Evolutionary conservation across 441 rosid species (phyloP).

Genomic region (Omphalea diandra): DNA sequence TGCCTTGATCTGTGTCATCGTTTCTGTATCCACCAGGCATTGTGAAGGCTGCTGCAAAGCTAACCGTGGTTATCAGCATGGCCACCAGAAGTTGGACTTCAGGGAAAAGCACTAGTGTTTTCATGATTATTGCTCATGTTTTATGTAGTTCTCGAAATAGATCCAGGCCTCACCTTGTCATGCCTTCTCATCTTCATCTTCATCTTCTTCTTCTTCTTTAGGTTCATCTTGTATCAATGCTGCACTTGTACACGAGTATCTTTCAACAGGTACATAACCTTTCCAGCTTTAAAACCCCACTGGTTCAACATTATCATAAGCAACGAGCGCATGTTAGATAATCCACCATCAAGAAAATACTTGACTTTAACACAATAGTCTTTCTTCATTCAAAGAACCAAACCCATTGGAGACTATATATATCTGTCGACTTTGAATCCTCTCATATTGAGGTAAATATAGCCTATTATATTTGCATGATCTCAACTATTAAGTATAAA

Average conservation of each 20-base stretch:
- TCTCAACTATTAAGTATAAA: no score
- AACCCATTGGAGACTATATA: no score
- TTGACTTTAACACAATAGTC: no score
- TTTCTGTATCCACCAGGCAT: slow-evolving; percentile 32
- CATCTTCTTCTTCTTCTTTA: neutral
- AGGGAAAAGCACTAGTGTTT: neutral
- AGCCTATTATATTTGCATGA: no score
- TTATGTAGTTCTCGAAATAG: neutral
- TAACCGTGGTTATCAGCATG: neutral
- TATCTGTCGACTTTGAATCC: no score
- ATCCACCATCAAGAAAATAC: no score
- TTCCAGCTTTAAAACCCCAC: neutral
- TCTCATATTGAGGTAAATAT: no score
- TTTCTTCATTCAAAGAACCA: no score
- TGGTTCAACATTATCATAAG: neutral
- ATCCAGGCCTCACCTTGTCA: neutral
- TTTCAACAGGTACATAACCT: neutral
- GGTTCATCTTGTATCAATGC: neutral
- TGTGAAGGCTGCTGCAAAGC: slow-evolving; percentile 18
- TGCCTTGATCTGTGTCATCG: slow-evolving; percentile 28
- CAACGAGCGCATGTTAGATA: no score
- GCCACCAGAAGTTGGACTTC: neutral
- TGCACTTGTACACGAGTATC: neutral
- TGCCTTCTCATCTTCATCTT: no score
- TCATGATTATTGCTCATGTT: neutral